Evolutionary conservation across 129 eudicot species (phyloP), one percentile per base, ranked within the genome.

Genomic region (Artemisia tridentata): DNA sequence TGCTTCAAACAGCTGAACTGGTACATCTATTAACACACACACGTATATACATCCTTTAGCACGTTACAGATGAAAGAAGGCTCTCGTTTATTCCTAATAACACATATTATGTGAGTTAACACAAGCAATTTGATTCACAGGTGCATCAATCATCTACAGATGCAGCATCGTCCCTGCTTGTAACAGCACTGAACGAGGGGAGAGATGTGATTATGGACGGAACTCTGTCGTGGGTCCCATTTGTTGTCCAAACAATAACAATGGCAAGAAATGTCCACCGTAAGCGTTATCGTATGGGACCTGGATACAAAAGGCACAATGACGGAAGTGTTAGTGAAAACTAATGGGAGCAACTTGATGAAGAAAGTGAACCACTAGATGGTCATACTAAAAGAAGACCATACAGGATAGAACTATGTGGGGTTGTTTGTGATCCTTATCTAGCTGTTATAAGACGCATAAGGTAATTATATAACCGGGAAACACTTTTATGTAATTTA

Each of bases 161-260:
- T 20, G 97, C 99, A 79, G 99, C 99, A 70, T 90, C 99, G n/a
- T 95, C 99, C 56, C 93, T 95, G 52, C 89, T 95, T 7, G 99
- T 95, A 65, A 95, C 99, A 72, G 97, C 97, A 65, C 83, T 95
- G 17, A 95, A 95, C 10, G 96, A 95, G 79, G 99, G 97, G 50
- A 72, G 99, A 50, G 97, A 95, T 78, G 99, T 95, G 72, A 95
- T 90, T n/a, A 95, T 90, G 99, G 99, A 95, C 68, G 97, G 97
- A 34, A 95, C 99, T 2, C 97, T 95, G 67, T 95, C 99, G 4
- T 95, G 99, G 97, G 74, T 90, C 6, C 99, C 99, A 16, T 95
- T 95, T 79, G 99, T 95, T 65, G 86, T 88, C 61, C 99, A 95
- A 78, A 95, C 99, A 64, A 84, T 95, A 79, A 95, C 92, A 48